These are phyloP conservation scores for Ephemerocybe angulata DNA, from an alignment of 768 basidiomycete genomes.

Conservation along the genomic window DNA sequence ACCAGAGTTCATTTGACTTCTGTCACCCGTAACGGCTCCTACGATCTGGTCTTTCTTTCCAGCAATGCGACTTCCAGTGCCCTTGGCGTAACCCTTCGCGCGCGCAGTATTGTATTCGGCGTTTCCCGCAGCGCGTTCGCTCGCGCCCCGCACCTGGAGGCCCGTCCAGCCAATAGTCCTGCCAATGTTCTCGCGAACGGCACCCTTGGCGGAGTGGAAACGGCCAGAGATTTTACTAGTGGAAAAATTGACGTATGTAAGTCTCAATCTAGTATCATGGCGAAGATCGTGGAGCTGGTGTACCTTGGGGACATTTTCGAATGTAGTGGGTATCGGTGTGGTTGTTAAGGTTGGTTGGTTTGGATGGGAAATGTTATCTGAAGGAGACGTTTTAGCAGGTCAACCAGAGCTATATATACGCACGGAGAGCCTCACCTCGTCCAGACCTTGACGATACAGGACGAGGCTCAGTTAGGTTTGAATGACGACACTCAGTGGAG, in stretches of 20 bases:
- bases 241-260: background rate
- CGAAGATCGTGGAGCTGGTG: background rate
- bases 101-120: slow-evolving; percentile 48
- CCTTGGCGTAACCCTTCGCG: slow-evolving; percentile 48
- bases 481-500: no score
- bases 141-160: slow-evolving; percentile 46
- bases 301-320: background rate
- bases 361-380: no score
- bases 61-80: slow-evolving; percentile 37
- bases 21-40: slow-evolving; percentile 52
- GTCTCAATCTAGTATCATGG: no score
- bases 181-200: slow-evolving; percentile 37
- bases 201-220: slow-evolving; percentile 42
- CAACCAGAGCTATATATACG: no score
- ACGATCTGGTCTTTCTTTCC: slow-evolving; percentile 49
- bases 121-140: slow-evolving; percentile 52
- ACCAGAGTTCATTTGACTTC: no score
- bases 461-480: no score
- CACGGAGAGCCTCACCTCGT: no score
- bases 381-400: no score
- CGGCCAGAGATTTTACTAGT: slow-evolving; percentile 41
- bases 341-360: no score
- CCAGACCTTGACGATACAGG: no score
- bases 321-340: no score
- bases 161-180: slow-evolving; percentile 43